A percentile compares a stretch with the other conserved stretches of the same genome.
Conservation (phyloP, 805 yeast genomes). For the Suhomyces prunicola region DNA sequence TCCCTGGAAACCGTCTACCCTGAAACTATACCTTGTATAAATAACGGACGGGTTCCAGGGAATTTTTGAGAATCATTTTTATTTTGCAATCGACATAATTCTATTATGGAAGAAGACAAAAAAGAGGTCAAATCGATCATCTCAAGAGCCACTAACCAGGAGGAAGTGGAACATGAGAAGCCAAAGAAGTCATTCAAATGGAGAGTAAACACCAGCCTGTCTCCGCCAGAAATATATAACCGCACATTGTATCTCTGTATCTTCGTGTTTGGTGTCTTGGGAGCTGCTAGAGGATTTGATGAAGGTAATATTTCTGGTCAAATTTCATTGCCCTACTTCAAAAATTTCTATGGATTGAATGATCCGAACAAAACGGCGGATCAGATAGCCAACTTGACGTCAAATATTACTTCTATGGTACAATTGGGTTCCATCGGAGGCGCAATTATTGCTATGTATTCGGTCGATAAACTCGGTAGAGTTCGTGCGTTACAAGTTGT, state of each 20-base stretch:
- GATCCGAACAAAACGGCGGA: slow-evolving; percentile 14
- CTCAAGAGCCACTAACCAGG: not conserved
- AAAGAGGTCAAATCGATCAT: slow-evolving; percentile 1
- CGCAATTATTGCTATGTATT: slow-evolving; percentile 22
- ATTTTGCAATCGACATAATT: not conserved
- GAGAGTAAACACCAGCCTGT: slow-evolving; percentile 14
- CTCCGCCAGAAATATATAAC: slow-evolving; percentile 22
- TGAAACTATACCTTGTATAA: not conserved
- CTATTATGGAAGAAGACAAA: not conserved
- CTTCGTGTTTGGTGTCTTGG: slow-evolving; percentile 21
- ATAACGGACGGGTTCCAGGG: not conserved
- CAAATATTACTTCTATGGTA: slow-evolving; percentile 25
- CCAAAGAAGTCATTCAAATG: slow-evolving; percentile 10
- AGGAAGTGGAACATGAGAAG: not conserved
- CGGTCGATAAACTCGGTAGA: slow-evolving; percentile 21
- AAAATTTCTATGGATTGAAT: slow-evolving; percentile 15
- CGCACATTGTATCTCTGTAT: slow-evolving; percentile 18
- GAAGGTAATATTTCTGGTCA: slow-evolving; percentile 23
- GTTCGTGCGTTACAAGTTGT: slow-evolving; percentile 20
- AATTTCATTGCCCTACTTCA: slow-evolving; percentile 18
- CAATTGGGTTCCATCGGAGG: slow-evolving; percentile 24
- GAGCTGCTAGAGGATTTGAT: slow-evolving; percentile 24
- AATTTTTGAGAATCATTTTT: not conserved
- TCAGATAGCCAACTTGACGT: slow-evolving; percentile 18
- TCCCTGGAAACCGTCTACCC: not conserved